Evolutionary conservation across 2,329 filamentous ascomycete species (phyloP).

Genomic region (Botrytis squamosa): DNA sequence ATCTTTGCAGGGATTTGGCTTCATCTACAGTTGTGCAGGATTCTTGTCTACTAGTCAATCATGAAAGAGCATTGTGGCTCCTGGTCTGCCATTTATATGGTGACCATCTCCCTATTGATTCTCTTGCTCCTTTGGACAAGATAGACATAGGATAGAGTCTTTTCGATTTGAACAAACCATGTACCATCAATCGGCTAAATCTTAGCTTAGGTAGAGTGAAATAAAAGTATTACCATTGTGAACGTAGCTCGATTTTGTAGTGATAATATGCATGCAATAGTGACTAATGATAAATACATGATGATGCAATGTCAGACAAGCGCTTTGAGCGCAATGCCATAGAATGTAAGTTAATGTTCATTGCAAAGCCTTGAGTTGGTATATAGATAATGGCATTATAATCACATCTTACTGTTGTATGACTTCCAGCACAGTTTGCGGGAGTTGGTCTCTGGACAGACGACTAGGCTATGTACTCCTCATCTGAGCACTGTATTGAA

Average conservation of each 20-base stretch:
- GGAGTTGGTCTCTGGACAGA: neutral
- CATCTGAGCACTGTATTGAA: neutral
- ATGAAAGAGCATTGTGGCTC: conserved; percentile 20
- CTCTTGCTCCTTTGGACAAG: conserved; percentile 28
- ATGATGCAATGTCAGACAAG: neutral
- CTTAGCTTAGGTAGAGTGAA: conserved; percentile 15
- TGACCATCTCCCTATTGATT: conserved; percentile 21
- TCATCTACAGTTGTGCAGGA: conserved; percentile 20
- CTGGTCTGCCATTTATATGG: conserved; percentile 7
- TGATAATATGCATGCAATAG: neutral
- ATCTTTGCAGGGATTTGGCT: conserved; percentile 21
- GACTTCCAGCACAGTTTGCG: neutral
- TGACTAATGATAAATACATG: neutral
- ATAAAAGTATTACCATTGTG: conserved; percentile 11
- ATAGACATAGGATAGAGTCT: conserved; percentile 25
- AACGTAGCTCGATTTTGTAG: neutral
- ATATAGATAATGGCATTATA: neutral
- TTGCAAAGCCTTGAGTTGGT: neutral
- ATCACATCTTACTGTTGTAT: neutral
- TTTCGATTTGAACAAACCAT: conserved; percentile 12
- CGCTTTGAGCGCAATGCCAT: neutral
- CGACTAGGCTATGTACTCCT: neutral
- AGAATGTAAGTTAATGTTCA: neutral
- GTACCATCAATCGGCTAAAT: conserved; percentile 24
- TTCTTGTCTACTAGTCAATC: conserved; percentile 20